Conservation (phyloP, 768 basidiomycete species). For the Termitomyces sp. region DNA sequence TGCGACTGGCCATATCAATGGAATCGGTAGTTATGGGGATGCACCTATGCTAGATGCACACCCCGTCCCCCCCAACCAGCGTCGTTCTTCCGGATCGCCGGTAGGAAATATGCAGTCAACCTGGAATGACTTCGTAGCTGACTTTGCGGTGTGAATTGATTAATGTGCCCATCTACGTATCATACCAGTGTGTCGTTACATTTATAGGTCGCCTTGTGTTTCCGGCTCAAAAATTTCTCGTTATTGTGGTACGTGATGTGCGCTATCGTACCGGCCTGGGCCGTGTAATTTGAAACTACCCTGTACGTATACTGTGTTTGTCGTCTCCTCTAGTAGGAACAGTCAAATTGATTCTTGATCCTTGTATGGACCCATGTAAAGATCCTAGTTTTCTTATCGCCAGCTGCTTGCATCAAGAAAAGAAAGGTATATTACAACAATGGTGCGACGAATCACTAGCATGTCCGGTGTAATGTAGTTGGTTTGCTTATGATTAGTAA, state of each 20-base stretch:
- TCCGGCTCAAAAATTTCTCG: too few species aligned
- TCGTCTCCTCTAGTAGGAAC: too few species aligned
- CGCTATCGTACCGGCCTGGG: neutral
- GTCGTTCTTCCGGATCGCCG: slow-evolving; percentile 48
- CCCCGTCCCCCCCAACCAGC: slow-evolving; percentile 28
- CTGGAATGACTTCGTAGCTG: slow-evolving; percentile 60
- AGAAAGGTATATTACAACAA: too few species aligned
- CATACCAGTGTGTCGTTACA: neutral
- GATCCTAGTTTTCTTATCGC: too few species aligned
- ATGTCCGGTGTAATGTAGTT: too few species aligned
- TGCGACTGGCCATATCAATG: slow-evolving; percentile 10
- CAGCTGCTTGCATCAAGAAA: too few species aligned
- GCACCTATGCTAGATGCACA: slow-evolving; percentile 35
- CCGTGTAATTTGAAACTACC: too few species aligned
- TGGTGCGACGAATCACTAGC: too few species aligned
- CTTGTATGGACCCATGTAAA: too few species aligned
- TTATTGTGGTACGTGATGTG: neutral
- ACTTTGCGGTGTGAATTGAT: slow-evolving; percentile 27
- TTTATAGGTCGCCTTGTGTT: neutral
- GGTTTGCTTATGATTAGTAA: too few species aligned
- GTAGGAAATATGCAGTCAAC: slow-evolving; percentile 57
- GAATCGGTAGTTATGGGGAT: slow-evolving; percentile 16
- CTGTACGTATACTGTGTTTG: too few species aligned
- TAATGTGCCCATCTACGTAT: neutral
- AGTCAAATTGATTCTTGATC: too few species aligned